Percentiles rank a stretch among this genome's conserved stretches.
Conservation (phyloP, 78 protist genomes). For the Emiliania huxleyi region DNA sequence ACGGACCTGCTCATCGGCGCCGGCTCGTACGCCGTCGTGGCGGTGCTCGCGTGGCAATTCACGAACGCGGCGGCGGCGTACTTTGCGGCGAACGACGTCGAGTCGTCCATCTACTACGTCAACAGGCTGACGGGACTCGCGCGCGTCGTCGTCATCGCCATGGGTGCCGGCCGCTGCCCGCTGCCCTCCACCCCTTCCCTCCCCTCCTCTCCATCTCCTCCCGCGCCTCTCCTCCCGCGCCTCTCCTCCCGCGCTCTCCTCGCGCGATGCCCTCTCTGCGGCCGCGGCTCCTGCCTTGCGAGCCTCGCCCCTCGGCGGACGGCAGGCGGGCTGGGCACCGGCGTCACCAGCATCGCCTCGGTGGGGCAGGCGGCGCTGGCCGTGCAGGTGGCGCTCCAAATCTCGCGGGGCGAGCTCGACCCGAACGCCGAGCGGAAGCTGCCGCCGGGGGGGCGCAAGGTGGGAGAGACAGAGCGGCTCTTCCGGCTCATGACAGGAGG, state of each 20-base stretch:
- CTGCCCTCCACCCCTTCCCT: too few species aligned
- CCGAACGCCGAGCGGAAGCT: background rate
- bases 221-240: too few species aligned
- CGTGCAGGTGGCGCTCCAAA: background rate
- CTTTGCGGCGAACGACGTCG: background rate
- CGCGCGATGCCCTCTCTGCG: too few species aligned
- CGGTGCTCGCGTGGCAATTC: background rate
- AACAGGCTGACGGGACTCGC: background rate
- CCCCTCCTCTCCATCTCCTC: too few species aligned
- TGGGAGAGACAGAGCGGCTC: background rate
- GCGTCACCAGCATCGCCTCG: background rate
- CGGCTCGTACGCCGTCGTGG: background rate
- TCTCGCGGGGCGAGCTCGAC: background rate
- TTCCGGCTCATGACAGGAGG: background rate
- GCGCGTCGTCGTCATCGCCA: background rate
- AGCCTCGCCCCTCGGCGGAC: too few species aligned
- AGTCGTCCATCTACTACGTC: background rate
- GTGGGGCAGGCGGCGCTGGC: background rate
- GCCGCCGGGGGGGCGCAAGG: background rate
- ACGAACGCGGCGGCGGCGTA: background rate
- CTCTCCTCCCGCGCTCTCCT: too few species aligned
- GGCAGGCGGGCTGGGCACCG: conserved; percentile 1
- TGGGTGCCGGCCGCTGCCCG: too few species aligned
- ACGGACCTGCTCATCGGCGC: background rate
- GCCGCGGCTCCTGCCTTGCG: too few species aligned